A percentile compares a stretch with the other conserved stretches of the same genome.
These are phyloP conservation scores for Ambrosia trifida DNA, from an alignment of 129 eudicot species.

Conservation along the genomic window DNA sequence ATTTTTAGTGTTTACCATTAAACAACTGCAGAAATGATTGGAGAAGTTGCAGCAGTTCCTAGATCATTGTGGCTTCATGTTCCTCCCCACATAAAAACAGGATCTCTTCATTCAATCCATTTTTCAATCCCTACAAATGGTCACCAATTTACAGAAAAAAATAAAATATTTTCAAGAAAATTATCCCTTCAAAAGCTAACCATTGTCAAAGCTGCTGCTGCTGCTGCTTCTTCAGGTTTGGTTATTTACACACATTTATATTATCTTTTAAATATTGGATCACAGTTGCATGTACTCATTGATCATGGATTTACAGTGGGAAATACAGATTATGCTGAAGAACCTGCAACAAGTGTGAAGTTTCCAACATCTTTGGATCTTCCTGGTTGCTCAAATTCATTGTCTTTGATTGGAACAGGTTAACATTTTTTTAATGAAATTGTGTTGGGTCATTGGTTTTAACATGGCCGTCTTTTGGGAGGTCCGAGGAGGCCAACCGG, in stretches of 20 bases:
- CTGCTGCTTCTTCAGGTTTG: slow-evolving; percentile 60
- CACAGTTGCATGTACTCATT: not conserved
- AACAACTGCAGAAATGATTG: slow-evolving; percentile 24
- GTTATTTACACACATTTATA: not conserved
- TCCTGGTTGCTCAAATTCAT: slow-evolving; percentile 75
- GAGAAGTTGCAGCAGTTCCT: slow-evolving; percentile 35
- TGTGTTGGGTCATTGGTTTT: no score
- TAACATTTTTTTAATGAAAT: slow-evolving; percentile 2
- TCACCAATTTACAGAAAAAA: slow-evolving; percentile 17
- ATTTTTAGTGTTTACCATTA: not conserved
- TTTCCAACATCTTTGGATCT: slow-evolving; percentile 57
- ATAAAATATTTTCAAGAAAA: slow-evolving; percentile 15
- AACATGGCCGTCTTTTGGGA: no score
- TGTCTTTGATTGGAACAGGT: slow-evolving; percentile 93
- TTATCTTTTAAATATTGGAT: not conserved
- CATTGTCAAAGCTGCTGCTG: slow-evolving; percentile 48
- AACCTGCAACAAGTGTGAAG: slow-evolving; percentile 74
- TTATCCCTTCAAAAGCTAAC: slow-evolving; percentile 13
- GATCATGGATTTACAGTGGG: slow-evolving; percentile 33
- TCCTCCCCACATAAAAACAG: slow-evolving; percentile 19
- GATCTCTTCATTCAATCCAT: slow-evolving; percentile 12
- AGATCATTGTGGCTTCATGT: slow-evolving; percentile 31
- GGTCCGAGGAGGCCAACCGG: no score
- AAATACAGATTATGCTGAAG: slow-evolving; percentile 54
- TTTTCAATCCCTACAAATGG: slow-evolving; percentile 24